Base-by-base conservation (phyloP, 345 rosid species). In the Arabidopsis arenosa region DNA sequence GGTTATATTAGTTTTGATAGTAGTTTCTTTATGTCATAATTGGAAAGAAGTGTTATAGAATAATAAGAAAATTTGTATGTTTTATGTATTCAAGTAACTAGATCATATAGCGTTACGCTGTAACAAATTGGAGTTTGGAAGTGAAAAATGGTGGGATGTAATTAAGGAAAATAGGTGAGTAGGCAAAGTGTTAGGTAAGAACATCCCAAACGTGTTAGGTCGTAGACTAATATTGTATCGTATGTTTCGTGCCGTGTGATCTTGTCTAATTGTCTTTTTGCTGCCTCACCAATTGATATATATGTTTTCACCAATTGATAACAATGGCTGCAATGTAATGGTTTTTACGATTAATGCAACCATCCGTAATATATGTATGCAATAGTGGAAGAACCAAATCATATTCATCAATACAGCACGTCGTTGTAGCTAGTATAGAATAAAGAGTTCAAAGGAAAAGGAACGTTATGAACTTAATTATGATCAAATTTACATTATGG, bases 121-220 rank as follows among this genome's bases (percentile, higher is more conserved):
- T 28, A 30, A 28, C 15, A 70, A 57, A 32, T 2, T 15, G 64
- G 64, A 63, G 52, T 15, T 36, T 72, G 43, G 44, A 44, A 64
- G 40, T 33, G 49, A 10, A n/a, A 55, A 35, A 36, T 41, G 64
- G 64, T 63, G 78, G 64, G 17, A 12, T 47, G 36, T 52, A 32
- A 53, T 43, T 21, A 62, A 75, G 43, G 70, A 26, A 26, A 44
- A 53, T 4, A 69, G 14, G 43, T 60, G 12, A 40, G 68, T 68
- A 21, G 79, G 36, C 53, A 17, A 23, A 62, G 5, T 7, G 71
- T 76, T 76, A 45, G 80, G 80, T 76, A 44, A 76, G 56, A 70
- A 17, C 70, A 61, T 44, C 58, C 8, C 8, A 53, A 62, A 63
- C 80, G 65, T 69, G 70, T 76, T 76, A 49, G 74, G 68, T 57